A percentile compares a stretch with the other conserved stretches of the same genome.
Evolutionary conservation across 257 asterid genomes (phyloP).

Genomic region (Plantago major): DNA sequence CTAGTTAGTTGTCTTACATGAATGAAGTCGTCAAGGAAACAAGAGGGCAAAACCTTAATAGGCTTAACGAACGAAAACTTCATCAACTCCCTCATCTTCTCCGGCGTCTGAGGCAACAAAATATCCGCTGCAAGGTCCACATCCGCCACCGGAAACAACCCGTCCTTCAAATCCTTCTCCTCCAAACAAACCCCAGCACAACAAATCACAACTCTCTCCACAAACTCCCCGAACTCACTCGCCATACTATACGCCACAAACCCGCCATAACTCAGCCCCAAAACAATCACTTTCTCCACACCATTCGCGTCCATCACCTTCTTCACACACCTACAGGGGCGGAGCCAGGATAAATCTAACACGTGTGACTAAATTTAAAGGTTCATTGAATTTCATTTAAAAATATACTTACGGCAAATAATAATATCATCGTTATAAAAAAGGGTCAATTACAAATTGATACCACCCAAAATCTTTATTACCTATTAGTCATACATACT

Average conservation of each 20-base stretch:
- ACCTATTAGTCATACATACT: too few species aligned
- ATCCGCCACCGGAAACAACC: slow-evolving; percentile 49
- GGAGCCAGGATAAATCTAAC: too few species aligned
- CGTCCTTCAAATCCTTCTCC: slow-evolving; percentile 54
- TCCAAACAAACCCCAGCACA: slow-evolving; percentile 69
- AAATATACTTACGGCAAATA: too few species aligned
- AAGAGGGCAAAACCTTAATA: slow-evolving; percentile 45
- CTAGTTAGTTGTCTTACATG: too few species aligned
- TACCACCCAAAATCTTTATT: too few species aligned
- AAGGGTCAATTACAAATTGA: too few species aligned
- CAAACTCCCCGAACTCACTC: slow-evolving; percentile 44
- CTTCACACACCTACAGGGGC: slow-evolving; percentile 53
- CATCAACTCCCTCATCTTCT: slow-evolving; percentile 49
- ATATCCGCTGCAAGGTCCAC: slow-evolving; percentile 55
- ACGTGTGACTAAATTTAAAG: too few species aligned
- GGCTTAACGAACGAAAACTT: slow-evolving; percentile 43
- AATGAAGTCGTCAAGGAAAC: slow-evolving; percentile 53
- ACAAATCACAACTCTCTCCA: slow-evolving; percentile 57
- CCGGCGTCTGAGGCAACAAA: slow-evolving; percentile 66
- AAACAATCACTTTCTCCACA: slow-evolving; percentile 36
- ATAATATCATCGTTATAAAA: too few species aligned
- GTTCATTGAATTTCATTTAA: too few species aligned
- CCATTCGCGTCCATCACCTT: slow-evolving; percentile 45
- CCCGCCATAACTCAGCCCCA: slow-evolving; percentile 79
- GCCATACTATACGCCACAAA: slow-evolving; percentile 72